Conservation (phyloP, 176 grass and related monocot genomes). For the Calamus simplicifolius region DNA sequence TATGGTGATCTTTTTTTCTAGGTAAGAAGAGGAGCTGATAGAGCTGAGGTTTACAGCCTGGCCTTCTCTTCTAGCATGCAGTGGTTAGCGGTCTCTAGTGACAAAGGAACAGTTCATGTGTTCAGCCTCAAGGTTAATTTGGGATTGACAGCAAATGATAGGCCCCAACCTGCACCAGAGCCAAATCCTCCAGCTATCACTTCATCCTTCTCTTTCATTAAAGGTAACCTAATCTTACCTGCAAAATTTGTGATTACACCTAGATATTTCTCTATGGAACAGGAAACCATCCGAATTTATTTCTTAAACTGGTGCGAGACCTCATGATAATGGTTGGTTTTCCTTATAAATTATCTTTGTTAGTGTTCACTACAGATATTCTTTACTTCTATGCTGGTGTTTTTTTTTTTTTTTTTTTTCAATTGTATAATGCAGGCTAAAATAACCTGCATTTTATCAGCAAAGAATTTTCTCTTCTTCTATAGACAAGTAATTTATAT, state of each 20-base stretch:
- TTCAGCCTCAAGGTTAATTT: slow-evolving; percentile 75
- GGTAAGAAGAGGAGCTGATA: slow-evolving; percentile 61
- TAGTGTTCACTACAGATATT: too few relatives aligned
- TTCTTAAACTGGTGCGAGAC: too few relatives aligned
- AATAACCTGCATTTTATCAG: too few relatives aligned
- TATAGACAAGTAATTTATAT: too few relatives aligned
- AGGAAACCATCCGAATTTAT: too few relatives aligned
- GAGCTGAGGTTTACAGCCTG: slow-evolving; percentile 59
- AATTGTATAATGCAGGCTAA: too few relatives aligned
- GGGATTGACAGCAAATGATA: slow-evolving; percentile 39
- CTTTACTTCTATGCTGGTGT: too few relatives aligned
- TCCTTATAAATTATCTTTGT: too few relatives aligned
- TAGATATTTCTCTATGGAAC: too few relatives aligned
- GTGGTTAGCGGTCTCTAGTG: slow-evolving; percentile 66
- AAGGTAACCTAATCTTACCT: slow-evolving; percentile 27
- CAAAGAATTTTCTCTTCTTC: too few relatives aligned
- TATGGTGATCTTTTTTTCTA: slow-evolving; percentile 9
- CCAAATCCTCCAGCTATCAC: slow-evolving; percentile 40
- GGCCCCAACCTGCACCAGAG: slow-evolving; percentile 30
- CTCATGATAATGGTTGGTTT: too few relatives aligned
- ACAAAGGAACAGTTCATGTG: slow-evolving; percentile 80
- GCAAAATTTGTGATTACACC: not conserved
- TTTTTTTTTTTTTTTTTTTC: too few relatives aligned
- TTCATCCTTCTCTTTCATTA: slow-evolving; percentile 82
- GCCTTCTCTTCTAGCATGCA: slow-evolving; percentile 61